phyloP scores from a whole-genome alignment of 2,329 filamentous ascomycete genomes.

The Gliomastix tumulicola region DNA sequence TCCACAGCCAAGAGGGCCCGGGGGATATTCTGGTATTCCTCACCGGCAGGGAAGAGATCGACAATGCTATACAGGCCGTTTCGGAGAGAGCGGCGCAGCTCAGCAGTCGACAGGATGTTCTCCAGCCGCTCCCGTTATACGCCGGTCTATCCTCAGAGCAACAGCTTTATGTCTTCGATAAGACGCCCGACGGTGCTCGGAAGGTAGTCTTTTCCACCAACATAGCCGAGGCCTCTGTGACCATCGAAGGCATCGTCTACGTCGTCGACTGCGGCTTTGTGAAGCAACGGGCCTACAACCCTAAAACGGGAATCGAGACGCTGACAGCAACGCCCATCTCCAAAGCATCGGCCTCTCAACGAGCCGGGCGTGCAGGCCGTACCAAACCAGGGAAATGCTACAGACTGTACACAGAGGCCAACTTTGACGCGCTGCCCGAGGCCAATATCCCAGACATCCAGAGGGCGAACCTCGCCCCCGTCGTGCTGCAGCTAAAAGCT shows the following conservation, averaged over 20 bases:
- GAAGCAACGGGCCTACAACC: conserved; percentile 82
- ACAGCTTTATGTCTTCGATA: conserved; percentile 92
- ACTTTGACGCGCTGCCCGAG: conserved; percentile 58
- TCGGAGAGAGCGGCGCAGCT: conserved; percentile 63
- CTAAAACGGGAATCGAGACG: conserved; percentile 78
- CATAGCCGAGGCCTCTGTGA: conserved; percentile 93
- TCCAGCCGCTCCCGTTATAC: conserved; percentile 64
- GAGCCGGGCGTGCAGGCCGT: conserved; percentile 82
- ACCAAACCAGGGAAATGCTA: conserved; percentile 92
- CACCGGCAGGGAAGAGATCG: conserved; percentile 90
- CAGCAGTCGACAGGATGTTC: conserved; percentile 18
- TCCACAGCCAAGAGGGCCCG: conserved; percentile 71
- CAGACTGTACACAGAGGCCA: conserved; percentile 77
- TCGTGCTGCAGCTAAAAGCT: conserved; percentile 87
- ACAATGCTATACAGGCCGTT: conserved; percentile 71
- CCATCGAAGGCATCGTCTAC: conserved; percentile 85
- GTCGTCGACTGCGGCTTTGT: conserved; percentile 89
- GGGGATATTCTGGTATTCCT: conserved; percentile 90
- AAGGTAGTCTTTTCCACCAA: conserved; percentile 95
- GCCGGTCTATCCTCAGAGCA: conserved; percentile 84
- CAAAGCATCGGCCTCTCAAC: conserved; percentile 86
- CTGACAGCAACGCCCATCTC: conserved; percentile 77
- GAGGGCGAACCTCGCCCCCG: conserved; percentile 80
- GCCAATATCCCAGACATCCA: conserved; percentile 85
- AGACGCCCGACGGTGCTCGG: conserved; percentile 69